Percentiles rank a stretch among this genome's conserved stretches.
These are phyloP conservation scores for Garcia nutans DNA, from an alignment of 345 rosid species.

Conservation along the genomic window DNA sequence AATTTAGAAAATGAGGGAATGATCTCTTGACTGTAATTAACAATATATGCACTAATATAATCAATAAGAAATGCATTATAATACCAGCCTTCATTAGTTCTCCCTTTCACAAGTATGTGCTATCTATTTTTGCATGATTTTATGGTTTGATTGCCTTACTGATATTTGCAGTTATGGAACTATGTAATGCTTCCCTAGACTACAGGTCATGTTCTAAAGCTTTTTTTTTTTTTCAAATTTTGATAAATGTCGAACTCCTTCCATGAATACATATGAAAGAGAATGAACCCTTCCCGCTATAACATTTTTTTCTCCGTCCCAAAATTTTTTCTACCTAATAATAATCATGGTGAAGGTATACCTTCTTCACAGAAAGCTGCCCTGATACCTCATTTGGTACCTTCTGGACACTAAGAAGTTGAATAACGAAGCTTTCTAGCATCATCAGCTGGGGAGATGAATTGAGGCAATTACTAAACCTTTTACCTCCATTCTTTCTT, in stretches of 20 bases:
- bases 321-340: neutral
- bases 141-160: neutral
- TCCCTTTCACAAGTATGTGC: neutral
- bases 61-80: neutral
- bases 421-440: slow-evolving; percentile 49
- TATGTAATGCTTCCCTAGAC: too few relatives aligned
- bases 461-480: slow-evolving; percentile 3
- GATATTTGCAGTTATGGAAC: neutral
- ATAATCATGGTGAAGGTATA: slow-evolving; percentile 1
- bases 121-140: neutral
- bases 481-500: slow-evolving; percentile 25
- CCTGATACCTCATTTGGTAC: slow-evolving; percentile 3
- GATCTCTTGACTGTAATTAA: neutral
- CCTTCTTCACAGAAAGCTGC: slow-evolving; percentile 14
- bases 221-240: neutral
- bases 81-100: neutral
- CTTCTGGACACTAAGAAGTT: slow-evolving; percentile 43
- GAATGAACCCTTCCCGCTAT: too few relatives aligned
- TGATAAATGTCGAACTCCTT: neutral
- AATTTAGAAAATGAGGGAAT: neutral
- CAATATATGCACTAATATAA: neutral
- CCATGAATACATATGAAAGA: too few relatives aligned
- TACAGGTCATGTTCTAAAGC: neutral
- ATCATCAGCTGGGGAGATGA: slow-evolving; percentile 41
- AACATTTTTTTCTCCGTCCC: neutral